Evolutionary conservation across 148 eudicot genomes (phyloP).

Genomic region (Cornus controversa): DNA sequence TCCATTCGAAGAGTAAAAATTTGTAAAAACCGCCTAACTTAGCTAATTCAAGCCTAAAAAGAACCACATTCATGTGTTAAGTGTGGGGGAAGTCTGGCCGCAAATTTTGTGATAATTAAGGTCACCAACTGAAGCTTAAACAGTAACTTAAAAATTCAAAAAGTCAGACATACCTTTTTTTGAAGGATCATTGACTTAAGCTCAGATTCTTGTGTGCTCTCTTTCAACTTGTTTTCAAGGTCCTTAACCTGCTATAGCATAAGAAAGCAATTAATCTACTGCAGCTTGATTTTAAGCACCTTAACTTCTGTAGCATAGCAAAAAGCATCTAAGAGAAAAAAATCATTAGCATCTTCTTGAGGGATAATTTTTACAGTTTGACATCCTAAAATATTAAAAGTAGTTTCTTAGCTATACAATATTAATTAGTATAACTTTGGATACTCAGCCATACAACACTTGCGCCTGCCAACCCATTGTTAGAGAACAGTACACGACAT

Average conservation of each 20-base stretch:
- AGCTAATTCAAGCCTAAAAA: neutral
- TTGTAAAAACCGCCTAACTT: neutral
- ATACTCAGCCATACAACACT: neutral
- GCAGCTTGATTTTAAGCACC: conserved; percentile 47
- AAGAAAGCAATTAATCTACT: neutral
- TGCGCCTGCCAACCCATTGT: neutral
- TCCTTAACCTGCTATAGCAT: neutral
- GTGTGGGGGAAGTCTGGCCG: neutral
- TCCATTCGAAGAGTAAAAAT: too few species aligned
- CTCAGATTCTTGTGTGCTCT: conserved; percentile 55
- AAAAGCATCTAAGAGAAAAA: conserved; percentile 16
- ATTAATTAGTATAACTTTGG: too few species aligned
- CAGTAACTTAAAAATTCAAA: neutral
- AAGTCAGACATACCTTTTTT: conserved; percentile 40
- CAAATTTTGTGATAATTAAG: neutral
- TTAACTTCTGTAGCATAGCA: conserved; percentile 24
- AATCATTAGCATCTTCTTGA: too few species aligned
- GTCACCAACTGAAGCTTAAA: neutral
- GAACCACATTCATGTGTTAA: neutral
- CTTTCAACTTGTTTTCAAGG: neutral
- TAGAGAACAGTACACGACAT: neutral
- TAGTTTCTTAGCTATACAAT: too few species aligned
- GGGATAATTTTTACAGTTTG: too few species aligned
- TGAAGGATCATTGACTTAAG: conserved; percentile 39
- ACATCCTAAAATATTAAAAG: too few species aligned